These are phyloP conservation scores for Kluyveromyces nonfermentans DNA, from an alignment of 805 yeast genomes.

Conservation along the genomic window DNA sequence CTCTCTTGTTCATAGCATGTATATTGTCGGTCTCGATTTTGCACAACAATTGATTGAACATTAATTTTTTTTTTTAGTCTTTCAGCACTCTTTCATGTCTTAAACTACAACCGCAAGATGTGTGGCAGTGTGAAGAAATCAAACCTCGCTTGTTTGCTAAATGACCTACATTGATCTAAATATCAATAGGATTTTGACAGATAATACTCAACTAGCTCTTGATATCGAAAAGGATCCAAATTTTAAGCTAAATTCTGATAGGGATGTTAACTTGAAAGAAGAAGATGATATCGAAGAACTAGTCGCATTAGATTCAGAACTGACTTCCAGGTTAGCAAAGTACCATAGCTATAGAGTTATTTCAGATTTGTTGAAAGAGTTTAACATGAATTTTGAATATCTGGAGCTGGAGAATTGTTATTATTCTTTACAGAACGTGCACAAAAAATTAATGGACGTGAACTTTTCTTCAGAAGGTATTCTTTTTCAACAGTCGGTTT, in stretches of 20 bases:
- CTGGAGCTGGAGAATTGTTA: constrained; percentile 27
- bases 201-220: constrained; percentile 7
- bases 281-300: constrained; percentile 5
- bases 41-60: too few species aligned
- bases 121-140: too few species aligned
- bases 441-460: constrained; percentile 15
- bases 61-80: too few species aligned
- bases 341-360: constrained; percentile 13
- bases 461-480: constrained; percentile 12
- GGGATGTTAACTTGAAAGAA: neutral
- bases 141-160: neutral
- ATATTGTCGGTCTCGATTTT: too few species aligned
- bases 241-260: constrained; percentile 8
- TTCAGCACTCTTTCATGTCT: too few species aligned
- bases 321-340: constrained; percentile 16
- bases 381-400: constrained; percentile 21
- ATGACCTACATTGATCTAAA: neutral
- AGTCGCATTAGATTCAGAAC: constrained; percentile 11
- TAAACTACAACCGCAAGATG: too few species aligned
- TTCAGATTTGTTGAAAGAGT: constrained; percentile 19
- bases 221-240: constrained; percentile 14
- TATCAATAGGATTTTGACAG: constrained; percentile 3
- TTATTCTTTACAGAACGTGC: constrained; percentile 21
- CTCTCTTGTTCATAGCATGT: too few species aligned
- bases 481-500: constrained; percentile 22